A percentile compares a stretch with the other conserved stretches of the same genome.
phyloP scores from a whole-genome alignment of 176 grass and related monocot species.

The Elymus sibiricus region DNA sequence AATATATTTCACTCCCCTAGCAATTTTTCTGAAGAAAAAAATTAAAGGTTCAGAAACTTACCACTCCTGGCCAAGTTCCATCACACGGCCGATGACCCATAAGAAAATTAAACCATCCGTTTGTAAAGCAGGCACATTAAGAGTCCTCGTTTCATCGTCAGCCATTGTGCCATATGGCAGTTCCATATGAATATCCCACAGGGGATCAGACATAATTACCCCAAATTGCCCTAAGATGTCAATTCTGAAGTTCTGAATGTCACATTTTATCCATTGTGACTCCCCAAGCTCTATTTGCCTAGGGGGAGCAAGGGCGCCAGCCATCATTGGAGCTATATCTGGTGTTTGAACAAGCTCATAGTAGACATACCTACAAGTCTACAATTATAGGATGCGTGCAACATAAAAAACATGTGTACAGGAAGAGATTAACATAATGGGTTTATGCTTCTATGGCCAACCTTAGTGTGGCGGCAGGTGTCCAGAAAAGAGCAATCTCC shows the following conservation, averaged over 20 bases:
- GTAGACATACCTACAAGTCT: slow-evolving; percentile 99
- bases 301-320: slow-evolving; percentile 46
- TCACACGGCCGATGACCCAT: slow-evolving; percentile 97
- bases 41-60: slow-evolving; percentile 38
- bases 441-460: too few relatives aligned
- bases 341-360: slow-evolving; percentile 94
- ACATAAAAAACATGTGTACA: neutral
- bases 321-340: slow-evolving; percentile 80
- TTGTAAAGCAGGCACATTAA: too few relatives aligned
- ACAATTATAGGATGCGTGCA: slow-evolving; percentile 20
- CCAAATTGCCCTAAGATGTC: too few relatives aligned
- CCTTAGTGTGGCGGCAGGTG: too few relatives aligned
- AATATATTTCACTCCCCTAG: neutral
- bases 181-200: too few relatives aligned
- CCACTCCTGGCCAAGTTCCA: slow-evolving; percentile 98
- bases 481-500: too few relatives aligned
- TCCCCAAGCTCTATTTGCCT: slow-evolving; percentile 88
- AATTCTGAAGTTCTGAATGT: slow-evolving; percentile 86
- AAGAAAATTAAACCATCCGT: slow-evolving; percentile 97
- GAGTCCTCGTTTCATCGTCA: too few relatives aligned
- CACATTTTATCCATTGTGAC: slow-evolving; percentile 96
- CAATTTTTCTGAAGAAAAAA: neutral
- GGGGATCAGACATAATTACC: too few relatives aligned
- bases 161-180: too few relatives aligned
- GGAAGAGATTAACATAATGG: too few relatives aligned